Evolutionary conservation across 2,329 filamentous ascomycete species (phyloP).

Genomic region (Onygenales sp.): DNA sequence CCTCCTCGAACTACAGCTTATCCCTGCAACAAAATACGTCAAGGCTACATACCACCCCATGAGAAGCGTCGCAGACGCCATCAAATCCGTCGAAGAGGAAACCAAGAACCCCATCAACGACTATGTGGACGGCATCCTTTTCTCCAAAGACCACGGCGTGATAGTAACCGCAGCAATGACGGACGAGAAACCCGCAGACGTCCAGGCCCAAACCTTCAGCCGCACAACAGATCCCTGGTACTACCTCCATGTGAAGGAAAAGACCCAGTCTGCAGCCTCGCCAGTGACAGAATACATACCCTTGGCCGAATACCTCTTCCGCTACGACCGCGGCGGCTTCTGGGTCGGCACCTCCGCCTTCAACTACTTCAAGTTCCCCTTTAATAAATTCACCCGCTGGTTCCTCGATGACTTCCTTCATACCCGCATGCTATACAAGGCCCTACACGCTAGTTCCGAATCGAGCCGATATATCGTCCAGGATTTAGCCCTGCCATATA

Average conservation of each 20-base stretch:
- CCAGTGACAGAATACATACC: slow-evolving; percentile 34
- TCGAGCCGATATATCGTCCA: slow-evolving; percentile 48
- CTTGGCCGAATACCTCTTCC: slow-evolving; percentile 47
- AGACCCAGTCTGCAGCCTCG: slow-evolving; percentile 1
- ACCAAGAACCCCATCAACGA: slow-evolving; percentile 39
- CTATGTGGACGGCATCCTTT: slow-evolving; percentile 62
- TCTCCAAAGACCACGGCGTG: slow-evolving; percentile 42
- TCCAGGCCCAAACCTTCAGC: slow-evolving; percentile 41
- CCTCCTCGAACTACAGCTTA: slow-evolving; percentile 49
- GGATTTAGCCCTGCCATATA: slow-evolving; percentile 48
- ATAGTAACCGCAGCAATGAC: slow-evolving; percentile 50
- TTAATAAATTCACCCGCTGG: slow-evolving; percentile 48
- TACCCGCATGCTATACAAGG: slow-evolving; percentile 50
- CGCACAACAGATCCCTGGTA: slow-evolving; percentile 60
- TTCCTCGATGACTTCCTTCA: slow-evolving; percentile 49
- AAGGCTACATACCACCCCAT: slow-evolving; percentile 53
- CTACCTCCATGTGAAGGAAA: slow-evolving; percentile 55
- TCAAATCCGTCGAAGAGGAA: slow-evolving; percentile 40
- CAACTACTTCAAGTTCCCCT: slow-evolving; percentile 47
- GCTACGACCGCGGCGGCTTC: slow-evolving; percentile 49
- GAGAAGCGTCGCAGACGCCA: slow-evolving; percentile 39
- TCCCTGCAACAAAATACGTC: slow-evolving; percentile 47
- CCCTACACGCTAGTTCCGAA: slow-evolving; percentile 46
- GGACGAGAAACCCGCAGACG: slow-evolving; percentile 29
- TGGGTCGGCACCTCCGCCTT: slow-evolving; percentile 49